Evolutionary conservation across 169 alveolate species (phyloP).

Genomic region (Plasmodium yoelii): DNA sequence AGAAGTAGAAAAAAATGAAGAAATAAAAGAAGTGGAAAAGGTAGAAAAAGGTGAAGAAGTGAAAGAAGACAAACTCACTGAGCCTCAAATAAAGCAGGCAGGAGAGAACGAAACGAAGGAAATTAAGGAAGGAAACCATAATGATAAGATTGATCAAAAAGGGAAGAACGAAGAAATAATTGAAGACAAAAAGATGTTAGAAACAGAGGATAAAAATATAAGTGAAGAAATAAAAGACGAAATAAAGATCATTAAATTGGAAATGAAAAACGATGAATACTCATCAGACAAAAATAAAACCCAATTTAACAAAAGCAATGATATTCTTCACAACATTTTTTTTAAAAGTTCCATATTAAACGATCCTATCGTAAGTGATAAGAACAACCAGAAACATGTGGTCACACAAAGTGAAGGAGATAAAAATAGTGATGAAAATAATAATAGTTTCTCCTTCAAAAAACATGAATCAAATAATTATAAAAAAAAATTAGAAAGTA

Average conservation of each 20-base stretch:
- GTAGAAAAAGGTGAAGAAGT: neutral
- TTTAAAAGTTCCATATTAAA: too few species aligned
- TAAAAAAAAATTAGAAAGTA: constrained; percentile 6
- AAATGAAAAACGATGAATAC: constrained; percentile 10
- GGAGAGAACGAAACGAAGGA: too few species aligned
- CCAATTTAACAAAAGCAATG: neutral
- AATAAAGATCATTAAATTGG: constrained; percentile 9
- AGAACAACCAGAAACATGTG: neutral
- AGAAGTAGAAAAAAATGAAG: too few species aligned
- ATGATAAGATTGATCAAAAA: neutral
- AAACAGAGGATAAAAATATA: neutral
- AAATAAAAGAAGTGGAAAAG: neutral
- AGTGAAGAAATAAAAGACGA: constrained; percentile 6
- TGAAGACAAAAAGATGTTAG: neutral
- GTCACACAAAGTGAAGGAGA: neutral
- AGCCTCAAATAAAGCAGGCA: neutral
- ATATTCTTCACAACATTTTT: neutral
- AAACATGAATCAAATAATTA: neutral
- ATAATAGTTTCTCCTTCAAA: too few species aligned
- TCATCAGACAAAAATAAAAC: neutral
- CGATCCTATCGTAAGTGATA: too few species aligned
- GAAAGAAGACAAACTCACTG: neutral
- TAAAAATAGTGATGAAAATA: neutral
- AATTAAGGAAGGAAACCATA: neutral
- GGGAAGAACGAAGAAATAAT: neutral